Evolutionary conservation across 2,329 filamentous ascomycete genomes (phyloP), one percentile per base, ranked within the genome.

Genomic region (Trichoderma arundinaceum): DNA sequence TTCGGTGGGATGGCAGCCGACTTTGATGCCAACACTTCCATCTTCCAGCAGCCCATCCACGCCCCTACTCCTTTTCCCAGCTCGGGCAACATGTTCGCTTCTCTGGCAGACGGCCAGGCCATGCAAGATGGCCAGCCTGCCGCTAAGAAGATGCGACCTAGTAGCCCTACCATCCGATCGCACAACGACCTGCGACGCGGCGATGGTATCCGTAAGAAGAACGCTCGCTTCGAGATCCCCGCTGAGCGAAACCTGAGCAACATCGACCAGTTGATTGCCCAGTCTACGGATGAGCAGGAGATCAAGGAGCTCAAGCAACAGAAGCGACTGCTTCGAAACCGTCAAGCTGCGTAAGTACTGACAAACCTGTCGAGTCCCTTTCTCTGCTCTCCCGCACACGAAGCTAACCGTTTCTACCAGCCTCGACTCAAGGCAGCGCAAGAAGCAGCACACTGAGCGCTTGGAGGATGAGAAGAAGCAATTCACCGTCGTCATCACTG

Each of bases 301-400:
- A 91, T 97, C 82, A 98, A 97, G 84, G 94, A 98, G 81, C 85
- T 99, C 74, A 99, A 99, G 86, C 93, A 97, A 77, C 95, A 97
- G 79, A 98, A 98, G 84, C 90, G 95, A 68, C 84, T 99, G 68
- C 84, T 99, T 69, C 88, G 95, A 74, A 99, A 99, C 81, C 89
- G 95, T 74, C 94, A 98, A 82, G 95, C 95, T 79, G 95, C 95
- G 92, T 97, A 88, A 83, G 91, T 72, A 63, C 51, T 43, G 17
- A 7, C 57, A 22, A 54, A 28, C 39, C 33, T 28, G 5, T 12
- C 7, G n/a, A n/a, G 64, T 46, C 65, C 56, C 60, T n/a, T 12
- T 28, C 28, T 13, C 10, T 58, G 7, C 5, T 51, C 68, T 43
- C 59, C 64, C 39, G 51, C 9, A 35, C 15, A 22, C 38, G 33